Percentiles rank a stretch among this genome's conserved stretches.
These are phyloP conservation scores for Tuctoria greenei DNA, from an alignment of 176 grass and related monocot genomes.

Conservation along the genomic window DNA sequence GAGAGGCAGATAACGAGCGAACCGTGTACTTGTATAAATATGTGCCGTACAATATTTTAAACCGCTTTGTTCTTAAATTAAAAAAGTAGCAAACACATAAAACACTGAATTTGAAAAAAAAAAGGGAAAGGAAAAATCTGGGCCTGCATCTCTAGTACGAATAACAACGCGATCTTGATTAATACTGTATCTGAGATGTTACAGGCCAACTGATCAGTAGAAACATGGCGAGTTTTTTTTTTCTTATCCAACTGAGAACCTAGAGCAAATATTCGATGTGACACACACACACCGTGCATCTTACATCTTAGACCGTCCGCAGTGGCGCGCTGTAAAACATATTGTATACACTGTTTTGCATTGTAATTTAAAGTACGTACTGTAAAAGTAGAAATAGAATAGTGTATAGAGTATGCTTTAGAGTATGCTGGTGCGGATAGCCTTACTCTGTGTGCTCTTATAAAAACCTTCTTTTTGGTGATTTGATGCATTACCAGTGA, in stretches of 20 bases:
- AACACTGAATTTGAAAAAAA: not conserved
- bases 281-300: not conserved
- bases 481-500: not conserved
- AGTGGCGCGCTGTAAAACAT: too few relatives aligned
- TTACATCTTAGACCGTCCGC: too few relatives aligned
- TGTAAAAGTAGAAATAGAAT: too few relatives aligned
- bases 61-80: not conserved
- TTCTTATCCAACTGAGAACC: not conserved
- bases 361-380: too few relatives aligned
- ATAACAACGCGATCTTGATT: not conserved
- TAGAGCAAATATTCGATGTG: not conserved
- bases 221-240: not conserved
- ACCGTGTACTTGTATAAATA: not conserved
- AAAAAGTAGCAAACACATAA: not conserved
- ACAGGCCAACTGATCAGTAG: not conserved
- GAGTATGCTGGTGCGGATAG: too few relatives aligned
- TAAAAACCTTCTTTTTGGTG: not conserved
- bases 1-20: not conserved
- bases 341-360: too few relatives aligned
- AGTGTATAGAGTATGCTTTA: too few relatives aligned
- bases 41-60: not conserved
- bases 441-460: not conserved
- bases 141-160: not conserved
- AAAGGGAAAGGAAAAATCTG: too few relatives aligned
- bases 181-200: not conserved